Conservation (phyloP, 768 basidiomycete genomes). For the Psilocybe tampanensis region DNA sequence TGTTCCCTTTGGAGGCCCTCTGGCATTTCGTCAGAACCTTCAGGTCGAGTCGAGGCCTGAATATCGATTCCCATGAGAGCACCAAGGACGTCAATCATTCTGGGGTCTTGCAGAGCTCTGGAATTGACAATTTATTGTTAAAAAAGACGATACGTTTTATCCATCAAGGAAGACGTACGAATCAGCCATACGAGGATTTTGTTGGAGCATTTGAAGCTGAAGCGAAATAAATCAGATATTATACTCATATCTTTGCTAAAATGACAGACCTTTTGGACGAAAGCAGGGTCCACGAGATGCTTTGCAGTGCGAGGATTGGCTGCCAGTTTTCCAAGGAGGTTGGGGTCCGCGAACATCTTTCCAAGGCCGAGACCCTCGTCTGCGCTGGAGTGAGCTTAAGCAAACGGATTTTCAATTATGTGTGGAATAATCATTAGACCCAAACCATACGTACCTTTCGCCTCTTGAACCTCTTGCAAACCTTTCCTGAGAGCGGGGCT, state of each 20-base stretch:
- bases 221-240: not conserved
- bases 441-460: conserved; percentile 58
- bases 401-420: conserved; percentile 23
- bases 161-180: conserved; percentile 36
- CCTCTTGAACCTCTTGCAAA: conserved; percentile 84
- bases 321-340: conserved; percentile 81
- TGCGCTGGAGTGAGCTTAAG: conserved; percentile 32
- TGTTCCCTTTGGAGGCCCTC: conserved; percentile 44
- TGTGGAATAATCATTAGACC: not conserved
- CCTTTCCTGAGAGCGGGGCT: conserved; percentile 85
- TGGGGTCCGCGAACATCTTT: conserved; percentile 84
- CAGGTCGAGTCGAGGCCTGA: conserved; percentile 80
- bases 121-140: conserved; percentile 5
- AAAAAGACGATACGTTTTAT: not conserved
- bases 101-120: conserved; percentile 74
- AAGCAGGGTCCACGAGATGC: conserved; percentile 81
- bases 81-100: conserved; percentile 94
- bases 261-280: conserved; percentile 64
- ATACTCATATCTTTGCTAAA: not conserved
- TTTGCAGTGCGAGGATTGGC: conserved; percentile 84
- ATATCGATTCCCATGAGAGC: conserved; percentile 93
- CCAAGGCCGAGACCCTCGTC: conserved; percentile 61
- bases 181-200: conserved; percentile 67
- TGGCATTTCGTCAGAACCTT: conserved; percentile 82
- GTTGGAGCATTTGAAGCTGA: conserved; percentile 68